Evolutionary conservation across 2,329 filamentous ascomycete genomes (phyloP).

Genomic region (Akanthomyces lecanii): DNA sequence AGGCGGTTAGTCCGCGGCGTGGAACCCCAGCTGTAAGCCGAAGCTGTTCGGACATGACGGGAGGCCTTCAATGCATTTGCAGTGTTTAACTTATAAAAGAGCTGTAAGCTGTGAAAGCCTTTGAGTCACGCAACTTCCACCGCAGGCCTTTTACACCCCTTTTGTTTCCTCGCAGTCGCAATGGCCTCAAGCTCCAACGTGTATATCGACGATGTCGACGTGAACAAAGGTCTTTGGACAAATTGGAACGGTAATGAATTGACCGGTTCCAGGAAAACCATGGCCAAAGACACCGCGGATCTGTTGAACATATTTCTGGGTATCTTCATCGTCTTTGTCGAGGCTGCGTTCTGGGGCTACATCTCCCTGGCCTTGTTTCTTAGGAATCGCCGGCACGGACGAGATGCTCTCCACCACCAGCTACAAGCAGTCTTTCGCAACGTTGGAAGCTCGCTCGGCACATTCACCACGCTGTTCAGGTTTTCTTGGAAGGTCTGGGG

Average conservation of each 20-base stretch:
- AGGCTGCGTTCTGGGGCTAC: neutral
- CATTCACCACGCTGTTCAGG: neutral
- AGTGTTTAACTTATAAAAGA: neutral
- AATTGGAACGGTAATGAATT: neutral
- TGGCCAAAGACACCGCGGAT: neutral
- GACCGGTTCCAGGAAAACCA: neutral
- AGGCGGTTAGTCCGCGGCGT: neutral
- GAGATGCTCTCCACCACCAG: neutral
- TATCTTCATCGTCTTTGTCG: neutral
- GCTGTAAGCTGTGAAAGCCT: no score
- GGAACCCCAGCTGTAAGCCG: neutral
- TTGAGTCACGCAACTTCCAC: no score
- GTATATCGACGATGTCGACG: neutral
- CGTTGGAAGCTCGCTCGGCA: neutral
- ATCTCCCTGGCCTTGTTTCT: neutral
- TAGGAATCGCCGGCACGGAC: neutral
- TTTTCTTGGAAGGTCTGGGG: neutral
- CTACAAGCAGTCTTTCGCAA: neutral
- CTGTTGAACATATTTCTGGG: neutral
- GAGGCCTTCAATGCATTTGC: neutral
- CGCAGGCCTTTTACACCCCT: no score
- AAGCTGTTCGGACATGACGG: neutral
- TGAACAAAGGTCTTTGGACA: neutral
- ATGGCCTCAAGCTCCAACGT: conserved; percentile 2
- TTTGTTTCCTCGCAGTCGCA: neutral